Conservation (phyloP, 1,139 yeast genomes). For the Debaryomyces sp. region DNA sequence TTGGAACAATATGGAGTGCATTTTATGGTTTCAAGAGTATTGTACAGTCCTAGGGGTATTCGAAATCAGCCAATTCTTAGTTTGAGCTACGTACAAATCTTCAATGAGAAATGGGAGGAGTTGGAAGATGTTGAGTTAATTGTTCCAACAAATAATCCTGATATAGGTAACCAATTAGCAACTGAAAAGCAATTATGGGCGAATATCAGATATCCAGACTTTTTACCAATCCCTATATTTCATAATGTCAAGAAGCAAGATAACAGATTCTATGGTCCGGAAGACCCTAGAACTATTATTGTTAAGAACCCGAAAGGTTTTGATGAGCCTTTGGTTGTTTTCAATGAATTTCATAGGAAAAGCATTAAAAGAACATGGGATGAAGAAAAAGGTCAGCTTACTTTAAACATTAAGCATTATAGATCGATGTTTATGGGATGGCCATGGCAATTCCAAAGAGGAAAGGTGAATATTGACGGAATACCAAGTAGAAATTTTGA, state of each 20-base stretch:
- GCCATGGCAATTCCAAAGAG: conserved; percentile 36
- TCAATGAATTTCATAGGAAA: conserved; percentile 33
- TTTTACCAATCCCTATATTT: conserved; percentile 35
- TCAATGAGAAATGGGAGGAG: conserved; percentile 32
- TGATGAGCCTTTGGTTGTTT: conserved; percentile 41
- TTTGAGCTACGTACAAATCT: conserved; percentile 29
- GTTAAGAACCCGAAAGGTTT: conserved; percentile 31
- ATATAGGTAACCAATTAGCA: conserved; percentile 14
- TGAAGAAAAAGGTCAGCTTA: conserved; percentile 10
- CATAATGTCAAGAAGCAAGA: conserved; percentile 22
- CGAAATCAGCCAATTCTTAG: conserved; percentile 28
- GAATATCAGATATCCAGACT: conserved; percentile 28
- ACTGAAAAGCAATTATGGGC: not conserved
- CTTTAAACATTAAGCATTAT: conserved; percentile 16
- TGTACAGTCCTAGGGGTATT: conserved; percentile 24
- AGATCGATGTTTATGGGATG: conserved; percentile 32
- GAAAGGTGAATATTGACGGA: conserved; percentile 32
- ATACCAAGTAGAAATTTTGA: conserved; percentile 15
- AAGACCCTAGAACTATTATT: conserved; percentile 41
- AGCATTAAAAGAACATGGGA: conserved; percentile 7
- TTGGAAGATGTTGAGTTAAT: conserved; percentile 23
- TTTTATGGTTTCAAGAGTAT: conserved; percentile 32
- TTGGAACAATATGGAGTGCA: conserved; percentile 36
- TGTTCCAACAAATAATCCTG: conserved; percentile 26
- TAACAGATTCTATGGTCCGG: conserved; percentile 38